phyloP scores from a whole-genome alignment of 169 alveolate species.

The Cardiosporidium cionae region DNA sequence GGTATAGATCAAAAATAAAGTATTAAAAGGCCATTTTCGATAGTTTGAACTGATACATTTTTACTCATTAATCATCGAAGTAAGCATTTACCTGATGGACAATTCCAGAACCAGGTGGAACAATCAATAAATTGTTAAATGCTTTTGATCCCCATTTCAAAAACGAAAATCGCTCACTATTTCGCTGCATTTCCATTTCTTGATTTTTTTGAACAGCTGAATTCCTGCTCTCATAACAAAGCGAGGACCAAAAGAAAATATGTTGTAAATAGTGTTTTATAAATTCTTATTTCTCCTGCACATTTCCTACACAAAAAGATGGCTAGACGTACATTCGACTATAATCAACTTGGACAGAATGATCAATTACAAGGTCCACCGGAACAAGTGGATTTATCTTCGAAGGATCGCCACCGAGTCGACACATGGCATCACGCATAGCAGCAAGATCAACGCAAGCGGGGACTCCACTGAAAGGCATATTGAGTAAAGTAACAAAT shows the following conservation, averaged over 20 bases:
- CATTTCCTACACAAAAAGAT: neutral
- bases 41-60: too few relatives aligned
- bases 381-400: slow-evolving; percentile 87
- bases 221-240: too few relatives aligned
- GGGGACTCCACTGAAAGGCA: slow-evolving; percentile 82
- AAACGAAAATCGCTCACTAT: slow-evolving; percentile 86
- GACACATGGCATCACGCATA: slow-evolving; percentile 90
- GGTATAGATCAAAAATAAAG: too few relatives aligned
- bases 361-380: slow-evolving; percentile 92
- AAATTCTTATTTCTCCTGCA: too few relatives aligned
- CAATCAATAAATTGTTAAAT: slow-evolving; percentile 81
- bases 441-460: slow-evolving; percentile 94
- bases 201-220: slow-evolving; percentile 70
- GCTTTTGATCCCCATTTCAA: slow-evolving; percentile 94
- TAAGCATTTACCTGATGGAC: slow-evolving; percentile 89
- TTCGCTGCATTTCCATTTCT: slow-evolving; percentile 79
- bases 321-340: slow-evolving; percentile 43
- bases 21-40: too few relatives aligned
- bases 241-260: too few relatives aligned
- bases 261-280: too few relatives aligned
- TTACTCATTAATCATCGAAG: too few relatives aligned
- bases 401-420: slow-evolving; percentile 82
- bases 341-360: slow-evolving; percentile 89
- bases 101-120: slow-evolving; percentile 95
- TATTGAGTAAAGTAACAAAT: neutral